Conservation (phyloP, 2,329 filamentous ascomycete species). For the Periconia macrospinosa region DNA sequence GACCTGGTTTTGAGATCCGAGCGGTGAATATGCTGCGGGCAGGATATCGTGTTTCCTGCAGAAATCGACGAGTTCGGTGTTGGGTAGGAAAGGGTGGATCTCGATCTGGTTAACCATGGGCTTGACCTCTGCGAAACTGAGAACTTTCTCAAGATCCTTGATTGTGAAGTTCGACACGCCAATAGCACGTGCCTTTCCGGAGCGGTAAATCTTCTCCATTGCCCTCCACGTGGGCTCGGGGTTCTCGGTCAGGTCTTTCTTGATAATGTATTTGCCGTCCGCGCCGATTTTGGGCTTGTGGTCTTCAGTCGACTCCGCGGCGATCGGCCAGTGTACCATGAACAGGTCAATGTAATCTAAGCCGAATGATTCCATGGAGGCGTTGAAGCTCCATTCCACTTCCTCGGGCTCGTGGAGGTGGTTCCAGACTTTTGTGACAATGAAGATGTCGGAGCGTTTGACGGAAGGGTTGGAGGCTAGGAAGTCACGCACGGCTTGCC, state of each 20-base stretch:
- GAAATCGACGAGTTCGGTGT: slow-evolving; percentile 61
- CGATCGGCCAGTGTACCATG: slow-evolving; percentile 64
- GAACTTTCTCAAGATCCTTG: slow-evolving; percentile 68
- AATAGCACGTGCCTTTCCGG: slow-evolving; percentile 66
- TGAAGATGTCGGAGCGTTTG: slow-evolving; percentile 63
- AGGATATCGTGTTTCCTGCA: slow-evolving; percentile 62
- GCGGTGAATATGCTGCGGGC: slow-evolving; percentile 67
- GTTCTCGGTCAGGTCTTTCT: slow-evolving; percentile 68
- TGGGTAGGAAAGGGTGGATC: slow-evolving; percentile 74
- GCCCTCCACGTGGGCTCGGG: slow-evolving; percentile 68
- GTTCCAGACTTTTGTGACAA: slow-evolving; percentile 73
- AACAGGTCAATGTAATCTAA: slow-evolving; percentile 70
- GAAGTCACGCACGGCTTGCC: slow-evolving; percentile 64
- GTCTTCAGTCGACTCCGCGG: slow-evolving; percentile 54
- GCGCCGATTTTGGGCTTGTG: slow-evolving; percentile 59
- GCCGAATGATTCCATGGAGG: slow-evolving; percentile 65
- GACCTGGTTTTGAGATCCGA: slow-evolving; percentile 71
- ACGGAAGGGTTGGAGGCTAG: slow-evolving; percentile 58
- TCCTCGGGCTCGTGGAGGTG: slow-evolving; percentile 59
- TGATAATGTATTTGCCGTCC: slow-evolving; percentile 63
- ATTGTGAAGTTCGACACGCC: slow-evolving; percentile 76
- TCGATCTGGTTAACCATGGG: slow-evolving; percentile 75
- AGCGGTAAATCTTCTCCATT: slow-evolving; percentile 63
- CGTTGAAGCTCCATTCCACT: slow-evolving; percentile 62
- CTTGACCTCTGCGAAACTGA: slow-evolving; percentile 65